Evolutionary conservation across 2,329 filamentous ascomycete species (phyloP), one percentile per base, ranked within the genome.

Genomic region (Calonectria montana): DNA sequence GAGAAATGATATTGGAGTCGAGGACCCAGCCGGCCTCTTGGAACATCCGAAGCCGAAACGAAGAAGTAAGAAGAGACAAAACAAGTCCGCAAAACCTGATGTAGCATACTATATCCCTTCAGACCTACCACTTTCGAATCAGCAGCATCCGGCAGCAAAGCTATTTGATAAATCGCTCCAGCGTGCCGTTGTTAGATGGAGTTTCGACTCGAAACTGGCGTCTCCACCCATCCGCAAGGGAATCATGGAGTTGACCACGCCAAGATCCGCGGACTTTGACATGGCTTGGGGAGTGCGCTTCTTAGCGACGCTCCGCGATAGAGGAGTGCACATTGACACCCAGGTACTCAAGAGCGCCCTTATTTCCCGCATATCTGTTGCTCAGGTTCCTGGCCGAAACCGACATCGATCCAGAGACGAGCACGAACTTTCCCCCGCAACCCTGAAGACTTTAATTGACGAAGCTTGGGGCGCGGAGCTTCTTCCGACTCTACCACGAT

Each of bases 61-160:
- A 27, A 62, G 15, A 37, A 57, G 18, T 16, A 48, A 25, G 15
- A 27, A 39, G 2, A 59, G 9, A 18, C n/a, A 41, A 29, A 35
- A 27, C 27, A 21, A 21, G 55, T 16, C 8, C 21, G 5, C 31
- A 23, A 37, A 21, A 3, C 18, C 41, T 2, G 57, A 70, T 41
- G 65, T 65, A 16, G 27, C 64, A 12, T 67, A 75, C 21, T 79
- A 73, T 64, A 86, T 82, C 59, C 82, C 79, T 18, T 79, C 76
- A 29, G 88, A 89, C 66, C 78, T 90, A 15, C 82, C 85, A 1
- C 78, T 83, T 27, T 72, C 74, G 12, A 84, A 86, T 65, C 81
- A 80, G 1, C 76, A 83, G 15, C 88, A 90, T 70, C 88, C 88
- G 2, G 68, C 90, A 8, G 83, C 82, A 47, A 82, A 82, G 43